Evolutionary conservation across 2,329 filamentous ascomycete species (phyloP).

Genomic region (Exophiala calicioides): DNA sequence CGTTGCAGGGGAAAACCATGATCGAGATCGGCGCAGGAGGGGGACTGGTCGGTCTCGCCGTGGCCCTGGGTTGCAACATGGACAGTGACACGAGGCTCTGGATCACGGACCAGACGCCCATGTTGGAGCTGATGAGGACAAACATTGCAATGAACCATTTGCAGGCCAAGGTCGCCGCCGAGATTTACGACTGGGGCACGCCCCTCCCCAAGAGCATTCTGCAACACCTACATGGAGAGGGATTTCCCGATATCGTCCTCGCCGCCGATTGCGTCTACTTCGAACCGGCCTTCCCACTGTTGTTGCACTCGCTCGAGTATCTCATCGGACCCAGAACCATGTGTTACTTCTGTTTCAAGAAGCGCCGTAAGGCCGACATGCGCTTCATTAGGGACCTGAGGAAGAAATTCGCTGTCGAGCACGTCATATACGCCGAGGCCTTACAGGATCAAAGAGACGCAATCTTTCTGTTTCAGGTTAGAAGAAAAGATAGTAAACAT

Average conservation of each 20-base stretch:
- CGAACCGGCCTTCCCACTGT: slow-evolving; percentile 87
- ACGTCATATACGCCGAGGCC: slow-evolving; percentile 62
- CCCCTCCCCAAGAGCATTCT: slow-evolving; percentile 35
- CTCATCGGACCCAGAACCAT: slow-evolving; percentile 66
- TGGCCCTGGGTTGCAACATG: slow-evolving; percentile 59
- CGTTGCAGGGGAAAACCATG: slow-evolving; percentile 49
- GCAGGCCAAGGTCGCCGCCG: slow-evolving; percentile 61
- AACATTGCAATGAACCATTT: slow-evolving; percentile 84
- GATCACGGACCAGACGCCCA: slow-evolving; percentile 84
- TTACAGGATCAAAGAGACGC: slow-evolving; percentile 54
- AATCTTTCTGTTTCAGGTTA: slow-evolving; percentile 58
- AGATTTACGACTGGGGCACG: slow-evolving; percentile 76
- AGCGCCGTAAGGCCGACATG: slow-evolving; percentile 76
- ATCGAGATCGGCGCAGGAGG: slow-evolving; percentile 91
- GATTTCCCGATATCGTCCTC: slow-evolving; percentile 74
- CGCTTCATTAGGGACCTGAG: slow-evolving; percentile 71
- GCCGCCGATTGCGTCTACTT: slow-evolving; percentile 98
- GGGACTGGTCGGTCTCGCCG: slow-evolving; percentile 73
- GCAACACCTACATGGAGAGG: not conserved
- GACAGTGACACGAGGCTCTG: slow-evolving; percentile 56
- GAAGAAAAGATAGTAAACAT: slow-evolving; percentile 9
- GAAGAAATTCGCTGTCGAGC: slow-evolving; percentile 65
- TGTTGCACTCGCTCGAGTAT: slow-evolving; percentile 74
- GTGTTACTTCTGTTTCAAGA: slow-evolving; percentile 94
- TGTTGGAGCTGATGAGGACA: slow-evolving; percentile 80